phyloP scores from a whole-genome alignment of 257 asterid genomes.

The Solanum gracilifrons region DNA sequence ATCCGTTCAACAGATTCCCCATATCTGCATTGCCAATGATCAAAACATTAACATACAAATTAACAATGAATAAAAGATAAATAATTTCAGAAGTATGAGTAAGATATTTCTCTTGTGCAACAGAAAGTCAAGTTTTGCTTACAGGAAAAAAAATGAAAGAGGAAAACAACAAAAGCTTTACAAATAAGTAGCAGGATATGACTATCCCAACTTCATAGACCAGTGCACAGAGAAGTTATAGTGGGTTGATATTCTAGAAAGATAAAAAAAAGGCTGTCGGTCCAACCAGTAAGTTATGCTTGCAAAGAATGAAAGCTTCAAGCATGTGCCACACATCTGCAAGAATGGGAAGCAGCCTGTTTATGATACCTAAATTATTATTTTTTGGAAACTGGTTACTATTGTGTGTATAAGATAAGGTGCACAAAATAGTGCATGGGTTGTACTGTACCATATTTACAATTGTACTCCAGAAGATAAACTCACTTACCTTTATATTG shows the following conservation, averaged over 20 bases:
- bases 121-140: neutral
- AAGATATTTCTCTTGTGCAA: neutral
- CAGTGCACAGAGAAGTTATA: neutral
- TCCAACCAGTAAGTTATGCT: neutral
- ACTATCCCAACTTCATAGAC: neutral
- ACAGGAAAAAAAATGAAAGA: neutral
- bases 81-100: neutral
- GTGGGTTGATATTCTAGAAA: neutral
- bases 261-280: neutral
- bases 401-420: neutral
- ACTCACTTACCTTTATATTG: neutral
- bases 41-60: neutral
- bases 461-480: neutral
- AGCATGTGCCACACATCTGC: neutral
- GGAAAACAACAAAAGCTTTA: neutral
- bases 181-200: neutral
- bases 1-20: slow-evolving; percentile 59
- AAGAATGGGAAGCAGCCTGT: neutral
- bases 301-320: neutral
- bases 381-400: neutral
- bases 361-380: neutral
- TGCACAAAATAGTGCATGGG: neutral
- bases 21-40: slow-evolving; percentile 32
- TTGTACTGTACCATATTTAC: neutral
- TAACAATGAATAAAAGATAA: neutral